A percentile compares a stretch with the other conserved stretches of the same genome.
Evolutionary conservation across 208 protist genomes (phyloP).

Genomic region (Leishmania tropica): DNA sequence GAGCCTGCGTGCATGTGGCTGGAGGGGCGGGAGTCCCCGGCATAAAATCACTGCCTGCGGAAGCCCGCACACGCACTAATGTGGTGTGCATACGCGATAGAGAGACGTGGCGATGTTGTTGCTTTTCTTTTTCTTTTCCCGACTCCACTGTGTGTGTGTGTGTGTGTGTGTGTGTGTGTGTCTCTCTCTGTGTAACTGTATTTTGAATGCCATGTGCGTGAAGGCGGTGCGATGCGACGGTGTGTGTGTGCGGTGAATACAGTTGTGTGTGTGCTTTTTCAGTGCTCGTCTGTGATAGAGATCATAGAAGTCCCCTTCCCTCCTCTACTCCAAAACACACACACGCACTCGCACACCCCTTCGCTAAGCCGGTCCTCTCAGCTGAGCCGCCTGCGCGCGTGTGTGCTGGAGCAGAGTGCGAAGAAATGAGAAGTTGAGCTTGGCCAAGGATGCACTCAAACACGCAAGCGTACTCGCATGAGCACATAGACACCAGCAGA

Average conservation of each 20-base stretch:
- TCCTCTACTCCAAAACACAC: neutral
- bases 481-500: neutral
- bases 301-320: neutral
- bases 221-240: no score
- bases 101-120: neutral
- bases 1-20: neutral
- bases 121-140: no score
- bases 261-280: neutral
- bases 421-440: neutral
- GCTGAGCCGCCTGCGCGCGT: neutral
- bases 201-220: no score
- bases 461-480: neutral
- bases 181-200: no score
- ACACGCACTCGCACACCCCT: neutral
- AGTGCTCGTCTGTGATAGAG: neutral
- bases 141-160: no score
- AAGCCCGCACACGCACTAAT: neutral
- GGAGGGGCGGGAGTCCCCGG: neutral
- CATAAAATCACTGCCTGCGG: neutral
- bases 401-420: neutral
- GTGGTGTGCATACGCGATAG: neutral
- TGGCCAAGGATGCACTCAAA: neutral
- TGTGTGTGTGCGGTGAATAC: neutral
- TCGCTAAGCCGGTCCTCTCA: neutral
- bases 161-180: no score